Evolutionary conservation across 768 basidiomycete species (phyloP).

Genomic region (Rhizopogon rudus): DNA sequence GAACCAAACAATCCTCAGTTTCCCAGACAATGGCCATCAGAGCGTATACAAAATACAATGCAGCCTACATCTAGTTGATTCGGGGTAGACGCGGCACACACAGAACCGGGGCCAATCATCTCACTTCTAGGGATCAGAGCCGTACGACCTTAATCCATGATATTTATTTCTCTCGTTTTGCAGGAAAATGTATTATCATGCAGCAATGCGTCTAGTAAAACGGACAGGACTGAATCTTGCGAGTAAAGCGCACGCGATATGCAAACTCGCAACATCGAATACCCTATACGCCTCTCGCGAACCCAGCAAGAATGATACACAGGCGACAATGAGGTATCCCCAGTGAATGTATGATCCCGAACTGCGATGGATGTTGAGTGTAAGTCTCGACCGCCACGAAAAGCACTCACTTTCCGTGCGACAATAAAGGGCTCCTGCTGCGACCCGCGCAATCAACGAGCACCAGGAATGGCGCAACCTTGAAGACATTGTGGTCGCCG

Average conservation of each 20-base stretch:
- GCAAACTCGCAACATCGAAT: constrained; percentile 54
- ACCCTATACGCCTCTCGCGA: constrained; percentile 62
- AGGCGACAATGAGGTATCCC: constrained; percentile 46
- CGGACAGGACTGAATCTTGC: not conserved
- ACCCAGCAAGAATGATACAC: constrained; percentile 59
- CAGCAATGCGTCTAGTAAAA: not conserved
- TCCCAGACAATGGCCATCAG: not conserved
- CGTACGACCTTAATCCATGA: too few relatives aligned
- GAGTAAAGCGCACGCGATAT: constrained; percentile 5
- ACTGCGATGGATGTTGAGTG: constrained; percentile 5
- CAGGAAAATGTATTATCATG: not conserved
- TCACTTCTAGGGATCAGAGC: too few relatives aligned
- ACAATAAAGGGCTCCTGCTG: constrained; percentile 33
- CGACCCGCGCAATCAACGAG: constrained; percentile 59
- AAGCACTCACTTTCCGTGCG: constrained; percentile 30
- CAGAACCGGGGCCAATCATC: too few relatives aligned
- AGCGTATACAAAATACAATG: not conserved
- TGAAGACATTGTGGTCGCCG: constrained; percentile 71
- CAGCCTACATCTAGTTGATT: too few relatives aligned
- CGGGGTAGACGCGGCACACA: too few relatives aligned
- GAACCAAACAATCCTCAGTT: constrained; percentile 24
- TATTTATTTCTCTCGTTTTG: not conserved
- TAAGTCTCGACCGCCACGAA: not conserved
- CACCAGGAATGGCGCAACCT: constrained; percentile 58
- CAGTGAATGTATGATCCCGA: constrained; percentile 36